A percentile compares a stretch with the other conserved stretches of the same genome.
These are phyloP conservation scores for Cercospora sp. DNA, from an alignment of 2,329 filamentous ascomycete species.

Conservation along the genomic window DNA sequence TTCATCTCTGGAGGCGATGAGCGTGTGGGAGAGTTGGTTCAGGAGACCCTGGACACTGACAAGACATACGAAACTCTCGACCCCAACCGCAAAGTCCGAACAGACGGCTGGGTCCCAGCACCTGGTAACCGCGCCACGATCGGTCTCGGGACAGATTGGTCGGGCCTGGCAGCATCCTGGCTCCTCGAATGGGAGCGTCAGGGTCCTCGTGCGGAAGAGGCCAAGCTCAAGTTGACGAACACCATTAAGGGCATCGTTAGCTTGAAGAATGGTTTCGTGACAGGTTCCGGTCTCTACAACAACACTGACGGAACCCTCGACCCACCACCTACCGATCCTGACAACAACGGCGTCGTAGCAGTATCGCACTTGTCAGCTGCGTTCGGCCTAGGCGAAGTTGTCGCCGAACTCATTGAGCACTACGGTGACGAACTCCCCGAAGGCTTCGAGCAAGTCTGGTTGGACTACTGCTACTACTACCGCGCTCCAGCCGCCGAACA, in stretches of 20 bases:
- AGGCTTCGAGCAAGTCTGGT: slow-evolving; percentile 57
- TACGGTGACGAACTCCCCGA: slow-evolving; percentile 49
- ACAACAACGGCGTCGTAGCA: slow-evolving; percentile 54
- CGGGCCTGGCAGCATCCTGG: slow-evolving; percentile 58
- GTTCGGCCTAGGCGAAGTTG: slow-evolving; percentile 61
- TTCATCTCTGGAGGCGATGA: slow-evolving; percentile 59
- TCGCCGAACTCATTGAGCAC: slow-evolving; percentile 57
- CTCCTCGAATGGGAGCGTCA: slow-evolving; percentile 62
- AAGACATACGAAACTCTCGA: slow-evolving; percentile 57
- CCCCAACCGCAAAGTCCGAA: slow-evolving; percentile 60
- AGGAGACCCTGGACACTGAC: slow-evolving; percentile 55
- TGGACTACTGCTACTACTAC: slow-evolving; percentile 64
- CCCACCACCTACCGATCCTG: slow-evolving; percentile 55
- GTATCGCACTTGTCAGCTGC: slow-evolving; percentile 60
- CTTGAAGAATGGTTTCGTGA: slow-evolving; percentile 61
- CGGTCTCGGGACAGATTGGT: slow-evolving; percentile 61
- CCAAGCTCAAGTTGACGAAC: slow-evolving; percentile 52
- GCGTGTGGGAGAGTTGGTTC: slow-evolving; percentile 57
- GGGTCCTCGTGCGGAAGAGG: slow-evolving; percentile 56
- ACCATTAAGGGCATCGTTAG: slow-evolving; percentile 55
- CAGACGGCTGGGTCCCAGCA: slow-evolving; percentile 52
- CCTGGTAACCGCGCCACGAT: slow-evolving; percentile 51
- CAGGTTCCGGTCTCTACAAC: slow-evolving; percentile 57
- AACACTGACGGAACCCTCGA: slow-evolving; percentile 52
- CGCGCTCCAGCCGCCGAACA: slow-evolving; percentile 54